These are phyloP conservation scores for Xylaria sp. DNA, from an alignment of 495 filamentous ascomycete species.

Conservation along the genomic window DNA sequence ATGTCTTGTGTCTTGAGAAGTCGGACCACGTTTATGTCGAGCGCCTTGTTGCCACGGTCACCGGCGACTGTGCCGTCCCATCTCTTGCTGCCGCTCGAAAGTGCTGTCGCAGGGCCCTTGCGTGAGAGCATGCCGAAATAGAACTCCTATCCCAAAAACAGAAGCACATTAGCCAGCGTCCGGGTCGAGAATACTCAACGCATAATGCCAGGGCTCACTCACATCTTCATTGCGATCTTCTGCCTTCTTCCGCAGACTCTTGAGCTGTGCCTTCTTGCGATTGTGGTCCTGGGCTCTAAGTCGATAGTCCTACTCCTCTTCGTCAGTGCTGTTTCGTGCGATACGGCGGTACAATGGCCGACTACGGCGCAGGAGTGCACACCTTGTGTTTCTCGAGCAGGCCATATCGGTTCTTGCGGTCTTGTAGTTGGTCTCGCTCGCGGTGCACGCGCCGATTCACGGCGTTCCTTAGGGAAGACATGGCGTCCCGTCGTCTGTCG, in stretches of 20 bases:
- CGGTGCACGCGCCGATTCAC: constrained; percentile 72
- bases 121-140: constrained; percentile 86
- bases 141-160: constrained; percentile 55
- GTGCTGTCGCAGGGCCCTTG: constrained; percentile 45
- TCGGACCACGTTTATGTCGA: constrained; percentile 75
- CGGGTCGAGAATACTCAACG: background rate
- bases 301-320: constrained; percentile 75
- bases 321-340: background rate
- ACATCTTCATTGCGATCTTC: constrained; percentile 86
- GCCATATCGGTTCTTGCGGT: constrained; percentile 34
- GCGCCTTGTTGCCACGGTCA: constrained; percentile 66
- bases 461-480: constrained; percentile 86
- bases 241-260: constrained; percentile 80
- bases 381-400: constrained; percentile 48
- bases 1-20: constrained; percentile 96
- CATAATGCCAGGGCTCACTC: background rate
- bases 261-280: constrained; percentile 79
- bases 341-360: no score
- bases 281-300: constrained; percentile 90
- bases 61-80: constrained; percentile 62
- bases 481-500: constrained; percentile 40
- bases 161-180: background rate
- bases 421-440: constrained; percentile 85
- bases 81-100: constrained; percentile 49
- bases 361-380: background rate